Base-by-base conservation (phyloP, 805 yeast species). In the Candida ficus region DNA sequence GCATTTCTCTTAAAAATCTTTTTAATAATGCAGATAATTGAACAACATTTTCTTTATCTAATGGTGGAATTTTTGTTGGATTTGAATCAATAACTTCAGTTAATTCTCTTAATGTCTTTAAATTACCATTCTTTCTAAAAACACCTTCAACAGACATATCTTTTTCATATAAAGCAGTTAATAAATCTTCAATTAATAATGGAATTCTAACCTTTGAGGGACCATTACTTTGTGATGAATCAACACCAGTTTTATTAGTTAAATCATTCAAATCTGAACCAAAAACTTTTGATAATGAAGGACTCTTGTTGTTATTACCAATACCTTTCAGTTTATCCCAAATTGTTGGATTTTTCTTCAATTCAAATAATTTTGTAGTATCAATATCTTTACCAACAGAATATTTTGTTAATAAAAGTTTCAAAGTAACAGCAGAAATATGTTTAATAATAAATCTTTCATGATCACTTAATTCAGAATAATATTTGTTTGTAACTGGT, bases 101-200 rank as follows among this genome's bases (percentile, higher is more conserved):
- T 43, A 90, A 64, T 49, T 81, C 85, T 50, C 83, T 77, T 37
- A 91, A 67, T 33, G 85, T 74, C 52, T 89, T 79, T 56, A 93
- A 90, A 58, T 93, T 93, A 55, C 99, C 99, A 58, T 93, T 93
- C 57, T 90, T 83, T 54, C 99, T 77, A 73, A 93, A 93, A 5
- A 93, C 83, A 44, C 99, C 99, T 62, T 93, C 99, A 23, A 81
- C 89, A 3, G 97, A 86, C 83, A 91, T 78, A 62, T 93, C 98
- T 70, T 86, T 88, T 44, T 83, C 91, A 39, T 86, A 76, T 68
- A 93, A 75, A 0, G 95, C 85, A 23, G 78, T 75, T 27, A 93
- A 78, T 14, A 90, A 67, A 54, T 93, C 98, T 53, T 91, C 98
- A 32, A 93, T 71, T 29, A 93, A 68, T 35, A 86, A 72, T 1